Evolutionary conservation across 2,329 filamentous ascomycete genomes (phyloP).

Genomic region (Geoglossum cookeanum): DNA sequence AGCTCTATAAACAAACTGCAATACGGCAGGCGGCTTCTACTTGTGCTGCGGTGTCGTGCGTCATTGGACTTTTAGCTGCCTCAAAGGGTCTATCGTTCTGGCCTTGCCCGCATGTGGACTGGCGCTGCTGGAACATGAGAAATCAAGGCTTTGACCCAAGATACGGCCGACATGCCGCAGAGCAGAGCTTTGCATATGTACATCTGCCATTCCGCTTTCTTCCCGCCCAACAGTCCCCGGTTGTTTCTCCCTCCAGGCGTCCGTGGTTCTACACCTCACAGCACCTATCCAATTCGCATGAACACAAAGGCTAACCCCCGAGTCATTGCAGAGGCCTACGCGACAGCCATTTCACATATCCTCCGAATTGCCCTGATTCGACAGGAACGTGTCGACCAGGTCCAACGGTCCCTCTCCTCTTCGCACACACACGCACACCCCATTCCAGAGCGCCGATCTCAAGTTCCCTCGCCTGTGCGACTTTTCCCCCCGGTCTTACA

Average conservation of each 20-base stretch:
- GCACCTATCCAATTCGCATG: neutral
- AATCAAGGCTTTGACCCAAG: neutral
- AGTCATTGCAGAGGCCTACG: neutral
- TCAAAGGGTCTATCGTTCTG: neutral
- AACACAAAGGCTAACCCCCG: neutral
- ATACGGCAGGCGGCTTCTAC: neutral
- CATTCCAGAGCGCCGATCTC: neutral
- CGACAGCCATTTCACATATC: neutral
- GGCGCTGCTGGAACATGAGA: neutral
- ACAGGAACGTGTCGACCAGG: neutral
- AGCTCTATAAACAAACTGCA: neutral
- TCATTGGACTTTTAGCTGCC: neutral
- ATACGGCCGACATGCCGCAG: neutral
- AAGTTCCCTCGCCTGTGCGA: neutral
- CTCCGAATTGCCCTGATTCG: neutral
- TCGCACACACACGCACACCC: neutral
- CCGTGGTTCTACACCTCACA: neutral
- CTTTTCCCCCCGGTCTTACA: neutral
- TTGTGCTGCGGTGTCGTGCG: neutral
- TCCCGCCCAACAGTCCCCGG: neutral
- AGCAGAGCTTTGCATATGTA: constrained; percentile 1
- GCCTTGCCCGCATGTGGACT: neutral
- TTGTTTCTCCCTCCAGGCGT: neutral
- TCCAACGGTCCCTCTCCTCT: neutral
- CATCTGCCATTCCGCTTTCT: neutral